Percentiles rank a stretch among this genome's conserved stretches.
These are phyloP conservation scores for Phytopythium litorale DNA, from an alignment of 352 stramenopile species.

Conservation along the genomic window DNA sequence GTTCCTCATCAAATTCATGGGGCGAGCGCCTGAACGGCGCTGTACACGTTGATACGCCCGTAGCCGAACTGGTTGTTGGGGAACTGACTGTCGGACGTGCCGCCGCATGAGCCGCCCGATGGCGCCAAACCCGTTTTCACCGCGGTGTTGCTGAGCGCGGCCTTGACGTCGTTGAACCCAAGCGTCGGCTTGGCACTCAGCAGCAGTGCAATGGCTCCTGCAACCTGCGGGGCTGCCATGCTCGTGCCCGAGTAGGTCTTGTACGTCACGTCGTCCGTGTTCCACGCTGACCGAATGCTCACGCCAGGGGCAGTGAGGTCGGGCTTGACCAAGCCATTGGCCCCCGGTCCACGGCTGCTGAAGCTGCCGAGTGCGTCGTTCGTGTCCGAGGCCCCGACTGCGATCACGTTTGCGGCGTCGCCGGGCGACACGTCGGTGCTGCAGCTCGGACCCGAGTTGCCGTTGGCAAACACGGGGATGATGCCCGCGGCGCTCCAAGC, in stretches of 20 bases:
- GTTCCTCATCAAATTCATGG: background rate
- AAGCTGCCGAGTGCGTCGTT: constrained; percentile 32
- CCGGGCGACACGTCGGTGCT: constrained; percentile 25
- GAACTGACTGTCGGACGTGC: constrained; percentile 22
- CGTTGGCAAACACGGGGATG: constrained; percentile 46
- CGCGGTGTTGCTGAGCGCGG: constrained; percentile 12
- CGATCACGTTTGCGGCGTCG: constrained; percentile 31
- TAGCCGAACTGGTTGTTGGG: constrained; percentile 63
- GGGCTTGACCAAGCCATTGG: constrained; percentile 35
- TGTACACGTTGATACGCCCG: constrained; percentile 41
- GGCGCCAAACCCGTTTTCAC: background rate
- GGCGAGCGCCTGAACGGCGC: constrained; percentile 23
- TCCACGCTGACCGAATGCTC: constrained; percentile 33
- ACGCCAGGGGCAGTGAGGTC: constrained; percentile 37
- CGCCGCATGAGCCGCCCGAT: constrained; percentile 24
- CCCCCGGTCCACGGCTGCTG: constrained; percentile 34
- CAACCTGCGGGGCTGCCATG: constrained; percentile 48
- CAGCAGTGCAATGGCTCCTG: constrained; percentile 43
- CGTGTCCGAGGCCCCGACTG: constrained; percentile 29
- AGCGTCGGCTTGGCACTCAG: constrained; percentile 30
- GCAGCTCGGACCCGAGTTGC: constrained; percentile 39
- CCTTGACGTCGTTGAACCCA: constrained; percentile 26
- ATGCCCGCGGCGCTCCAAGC: constrained; percentile 47
- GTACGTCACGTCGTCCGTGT: constrained; percentile 31
- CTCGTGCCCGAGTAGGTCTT: constrained; percentile 43